These are phyloP conservation scores for Aspergillus sp. DNA, from an alignment of 2,329 filamentous ascomycete genomes.

Conservation along the genomic window DNA sequence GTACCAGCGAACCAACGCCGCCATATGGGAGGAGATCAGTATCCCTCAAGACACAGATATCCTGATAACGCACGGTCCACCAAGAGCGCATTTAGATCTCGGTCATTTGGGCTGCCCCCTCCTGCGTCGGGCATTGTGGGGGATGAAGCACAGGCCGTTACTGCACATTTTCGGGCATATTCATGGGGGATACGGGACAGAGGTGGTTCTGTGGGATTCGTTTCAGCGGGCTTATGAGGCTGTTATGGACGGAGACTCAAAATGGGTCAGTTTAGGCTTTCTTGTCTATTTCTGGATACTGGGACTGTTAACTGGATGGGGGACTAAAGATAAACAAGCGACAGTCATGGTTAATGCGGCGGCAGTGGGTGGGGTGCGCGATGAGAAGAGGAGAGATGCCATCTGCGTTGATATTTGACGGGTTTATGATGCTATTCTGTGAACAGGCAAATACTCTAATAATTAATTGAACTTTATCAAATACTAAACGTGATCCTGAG, in stretches of 20 bases:
- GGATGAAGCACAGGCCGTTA: slow-evolving; percentile 68
- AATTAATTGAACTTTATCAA: too few relatives aligned
- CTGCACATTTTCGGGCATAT: slow-evolving; percentile 82
- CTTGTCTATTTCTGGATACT: not conserved
- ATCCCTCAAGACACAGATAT: slow-evolving; percentile 70
- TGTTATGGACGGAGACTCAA: slow-evolving; percentile 35
- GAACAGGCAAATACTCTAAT: too few relatives aligned
- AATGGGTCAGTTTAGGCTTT: not conserved
- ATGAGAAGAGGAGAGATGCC: slow-evolving; percentile 9
- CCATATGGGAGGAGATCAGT: slow-evolving; percentile 52
- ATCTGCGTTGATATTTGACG: not conserved
- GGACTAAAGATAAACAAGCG: not conserved
- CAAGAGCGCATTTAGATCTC: slow-evolving; percentile 63
- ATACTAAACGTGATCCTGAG: too few relatives aligned
- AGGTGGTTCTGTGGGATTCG: slow-evolving; percentile 67
- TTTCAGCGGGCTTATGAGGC: slow-evolving; percentile 66
- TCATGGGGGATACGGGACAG: slow-evolving; percentile 67
- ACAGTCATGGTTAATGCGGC: slow-evolving; percentile 15
- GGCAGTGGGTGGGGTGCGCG: slow-evolving; percentile 10
- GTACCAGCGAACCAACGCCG: slow-evolving; percentile 46
- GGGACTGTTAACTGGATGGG: too few relatives aligned
- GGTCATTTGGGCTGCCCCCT: slow-evolving; percentile 61
- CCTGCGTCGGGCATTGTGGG: slow-evolving; percentile 67
- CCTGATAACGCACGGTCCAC: slow-evolving; percentile 74
- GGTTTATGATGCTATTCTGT: too few relatives aligned